These are phyloP conservation scores for Ophiocordyceps polyrhachis-furcata DNA, from an alignment of 2,329 filamentous ascomycete genomes.

Conservation along the genomic window DNA sequence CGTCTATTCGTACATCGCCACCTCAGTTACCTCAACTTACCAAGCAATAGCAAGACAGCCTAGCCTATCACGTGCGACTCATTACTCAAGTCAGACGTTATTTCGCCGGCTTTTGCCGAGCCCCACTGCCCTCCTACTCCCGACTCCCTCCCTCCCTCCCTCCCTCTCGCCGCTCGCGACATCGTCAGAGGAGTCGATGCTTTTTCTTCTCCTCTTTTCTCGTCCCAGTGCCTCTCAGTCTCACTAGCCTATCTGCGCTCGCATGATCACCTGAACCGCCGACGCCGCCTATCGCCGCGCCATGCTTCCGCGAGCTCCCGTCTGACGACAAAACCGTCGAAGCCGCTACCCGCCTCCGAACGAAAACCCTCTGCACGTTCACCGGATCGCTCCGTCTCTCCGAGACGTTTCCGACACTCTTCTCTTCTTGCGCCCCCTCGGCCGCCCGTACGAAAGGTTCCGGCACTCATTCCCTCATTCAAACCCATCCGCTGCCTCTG, in stretches of 20 bases:
- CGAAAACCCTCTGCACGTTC: neutral
- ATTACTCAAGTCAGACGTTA: conserved; percentile 10
- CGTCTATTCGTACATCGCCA: too few relatives aligned
- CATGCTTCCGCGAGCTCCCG: neutral
- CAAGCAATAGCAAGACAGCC: too few relatives aligned
- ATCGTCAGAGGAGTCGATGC: neutral
- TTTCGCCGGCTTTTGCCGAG: conserved; percentile 9
- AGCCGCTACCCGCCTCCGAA: neutral
- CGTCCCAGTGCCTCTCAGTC: neutral
- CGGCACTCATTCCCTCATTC: neutral
- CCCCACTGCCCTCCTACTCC: neutral
- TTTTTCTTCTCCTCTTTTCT: neutral
- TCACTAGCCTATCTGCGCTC: neutral
- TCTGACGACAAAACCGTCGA: neutral
- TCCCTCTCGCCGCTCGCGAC: neutral
- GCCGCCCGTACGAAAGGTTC: neutral
- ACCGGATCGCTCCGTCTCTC: neutral
- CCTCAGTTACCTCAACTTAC: too few relatives aligned
- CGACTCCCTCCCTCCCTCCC: neutral
- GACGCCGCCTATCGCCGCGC: neutral
- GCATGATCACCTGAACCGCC: neutral
- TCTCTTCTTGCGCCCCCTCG: neutral
- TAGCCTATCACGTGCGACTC: conserved; percentile 15
- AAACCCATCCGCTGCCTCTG: neutral
- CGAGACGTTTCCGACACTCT: neutral